Evolutionary conservation across 495 filamentous ascomycete genomes (phyloP).

Genomic region (Staphylotrichum tortipilum): DNA sequence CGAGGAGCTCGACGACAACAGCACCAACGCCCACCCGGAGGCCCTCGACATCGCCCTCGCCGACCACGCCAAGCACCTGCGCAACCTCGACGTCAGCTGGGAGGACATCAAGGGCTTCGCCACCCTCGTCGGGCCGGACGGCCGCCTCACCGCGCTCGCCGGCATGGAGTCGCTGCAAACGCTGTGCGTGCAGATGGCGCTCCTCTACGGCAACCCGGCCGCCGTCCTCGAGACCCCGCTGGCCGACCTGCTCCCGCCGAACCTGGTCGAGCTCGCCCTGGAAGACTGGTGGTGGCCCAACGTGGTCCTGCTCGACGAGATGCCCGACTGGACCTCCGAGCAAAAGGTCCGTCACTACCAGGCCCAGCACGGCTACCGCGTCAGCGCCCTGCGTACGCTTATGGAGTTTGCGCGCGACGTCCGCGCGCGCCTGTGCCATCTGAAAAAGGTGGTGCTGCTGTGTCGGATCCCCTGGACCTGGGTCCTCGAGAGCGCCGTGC

Average conservation of each 20-base stretch:
- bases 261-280: conserved; percentile 24
- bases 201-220: conserved; percentile 16
- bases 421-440: conserved; percentile 1
- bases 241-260: conserved; percentile 21
- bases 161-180: conserved; percentile 12
- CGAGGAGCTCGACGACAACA: not conserved
- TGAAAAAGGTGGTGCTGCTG: conserved; percentile 20
- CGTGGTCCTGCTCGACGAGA: conserved; percentile 3
- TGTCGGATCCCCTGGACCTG: conserved; percentile 24
- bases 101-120: conserved; percentile 13
- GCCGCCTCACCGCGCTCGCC: conserved; percentile 20
- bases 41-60: conserved; percentile 19
- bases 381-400: conserved; percentile 17
- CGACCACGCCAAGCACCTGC: conserved; percentile 17
- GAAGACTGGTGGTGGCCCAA: conserved; percentile 30
- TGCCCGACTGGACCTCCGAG: conserved; percentile 13
- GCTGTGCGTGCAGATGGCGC: conserved; percentile 21
- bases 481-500: conserved; percentile 14
- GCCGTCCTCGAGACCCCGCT: conserved; percentile 11
- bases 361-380: conserved; percentile 13
- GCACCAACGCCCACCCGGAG: conserved; percentile 12
- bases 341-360: conserved; percentile 18
- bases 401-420: conserved; percentile 13
- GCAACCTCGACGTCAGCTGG: conserved; percentile 25
- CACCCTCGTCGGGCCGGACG: conserved; percentile 18